phyloP scores from a whole-genome alignment of 1,284 basidiomycete species.

The Pseudozyma hubeiensis region DNA sequence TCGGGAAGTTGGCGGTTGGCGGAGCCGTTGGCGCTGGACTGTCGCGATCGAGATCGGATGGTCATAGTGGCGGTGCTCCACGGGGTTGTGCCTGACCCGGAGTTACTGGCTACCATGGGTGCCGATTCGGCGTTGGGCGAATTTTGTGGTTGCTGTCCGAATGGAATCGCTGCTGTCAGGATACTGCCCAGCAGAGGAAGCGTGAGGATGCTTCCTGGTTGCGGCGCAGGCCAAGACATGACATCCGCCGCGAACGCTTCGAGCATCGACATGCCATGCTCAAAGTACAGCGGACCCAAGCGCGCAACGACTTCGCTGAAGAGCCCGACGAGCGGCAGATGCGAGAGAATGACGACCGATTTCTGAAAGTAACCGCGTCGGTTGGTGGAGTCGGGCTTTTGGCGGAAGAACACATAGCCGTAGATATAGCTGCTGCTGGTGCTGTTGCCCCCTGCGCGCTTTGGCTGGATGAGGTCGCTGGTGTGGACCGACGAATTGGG shows the following conservation, averaged over 20 bases:
- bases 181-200: slow-evolving; percentile 57
- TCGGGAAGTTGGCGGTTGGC: slow-evolving; percentile 35
- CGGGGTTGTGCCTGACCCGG: not conserved
- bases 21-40: slow-evolving; percentile 6
- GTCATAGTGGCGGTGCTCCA: slow-evolving; percentile 38
- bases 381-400: slow-evolving; percentile 60
- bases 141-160: slow-evolving; percentile 60
- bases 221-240: slow-evolving; percentile 57
- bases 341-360: slow-evolving; percentile 85
- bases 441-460: slow-evolving; percentile 38
- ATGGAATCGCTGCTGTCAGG: slow-evolving; percentile 56
- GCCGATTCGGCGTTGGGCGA: slow-evolving; percentile 41
- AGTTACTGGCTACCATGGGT: slow-evolving; percentile 12
- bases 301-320: slow-evolving; percentile 78
- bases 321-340: slow-evolving; percentile 84
- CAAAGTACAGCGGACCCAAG: slow-evolving; percentile 73
- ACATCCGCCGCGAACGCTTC: slow-evolving; percentile 61
- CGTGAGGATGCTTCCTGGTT: slow-evolving; percentile 55
- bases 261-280: slow-evolving; percentile 62
- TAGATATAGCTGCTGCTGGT: slow-evolving; percentile 65
- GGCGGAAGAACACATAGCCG: slow-evolving; percentile 67
- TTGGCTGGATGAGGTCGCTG: slow-evolving; percentile 9
- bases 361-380: slow-evolving; percentile 72
- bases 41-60: slow-evolving; percentile 23
- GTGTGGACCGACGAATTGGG: not conserved